Evolutionary conservation across 1,284 basidiomycete genomes (phyloP), one percentile per base, ranked within the genome.

Genomic region (Leccinum fuscescens): DNA sequence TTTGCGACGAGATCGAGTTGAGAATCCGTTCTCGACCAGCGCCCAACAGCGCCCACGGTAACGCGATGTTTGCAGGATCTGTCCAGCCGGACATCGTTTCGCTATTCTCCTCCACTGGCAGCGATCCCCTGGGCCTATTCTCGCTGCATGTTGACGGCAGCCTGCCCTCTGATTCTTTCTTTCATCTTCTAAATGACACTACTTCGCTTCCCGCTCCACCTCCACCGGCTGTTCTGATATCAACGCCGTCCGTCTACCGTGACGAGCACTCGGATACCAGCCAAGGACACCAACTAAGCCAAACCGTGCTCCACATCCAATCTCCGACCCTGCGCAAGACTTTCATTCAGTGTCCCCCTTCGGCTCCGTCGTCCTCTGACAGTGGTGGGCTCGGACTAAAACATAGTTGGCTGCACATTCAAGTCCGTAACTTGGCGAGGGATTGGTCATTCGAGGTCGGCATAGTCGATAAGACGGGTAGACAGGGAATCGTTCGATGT

Each of bases 291-390:
- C 59, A 76, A 62, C 71, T 86, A n/a, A 69, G 81, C 69, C 88
- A 90, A 67, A 84, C 83, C 0, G 91, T 93, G 0, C 78, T 94
- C n/a, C 92, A 94, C 66, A 82, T 94, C 50, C 92, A 94, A 68
- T 92, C 90, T 3, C 90, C 91, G 7, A 85, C 84, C 1, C 71
- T 92, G 33, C 79, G 76, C 35, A 83, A 79, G 35, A 91, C 92
- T 0, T 94, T 81, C 68, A 86, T 94, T 55, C 84, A 84, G 24
- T 86, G 80, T 71, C 91, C 83, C 49, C 78, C 65, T 31, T 56
- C 67, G 58, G 60, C 54, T 24, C 57, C 66, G 55, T 33, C 60
- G 14, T 56, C 42, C 55, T 54, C 58, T 56, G 62, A 60, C 62
- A 59, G 62, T 60, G 33, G 54, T 44, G 77, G 76, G 20, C 77